A percentile compares a stretch with the other conserved stretches of the same genome.
These are phyloP conservation scores for Alternaria triticimaculans DNA, from an alignment of 2,329 filamentous ascomycete species.

Conservation along the genomic window DNA sequence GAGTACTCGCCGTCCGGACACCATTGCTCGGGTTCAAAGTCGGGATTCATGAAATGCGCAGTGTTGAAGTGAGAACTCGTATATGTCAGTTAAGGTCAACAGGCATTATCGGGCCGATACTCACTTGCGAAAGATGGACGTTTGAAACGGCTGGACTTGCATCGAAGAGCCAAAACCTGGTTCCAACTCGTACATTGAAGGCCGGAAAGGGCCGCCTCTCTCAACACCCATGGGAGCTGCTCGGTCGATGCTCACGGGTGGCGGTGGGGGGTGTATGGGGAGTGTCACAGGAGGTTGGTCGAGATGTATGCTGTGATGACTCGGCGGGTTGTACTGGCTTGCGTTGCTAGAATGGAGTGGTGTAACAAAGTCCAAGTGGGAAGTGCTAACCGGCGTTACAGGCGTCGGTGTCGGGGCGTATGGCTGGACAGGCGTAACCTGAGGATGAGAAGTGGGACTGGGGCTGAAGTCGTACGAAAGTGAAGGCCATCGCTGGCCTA, in stretches of 20 bases:
- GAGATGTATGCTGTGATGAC: constrained; percentile 40
- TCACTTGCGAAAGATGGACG: constrained; percentile 58
- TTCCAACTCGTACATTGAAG: constrained; percentile 55
- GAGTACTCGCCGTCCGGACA: constrained; percentile 56
- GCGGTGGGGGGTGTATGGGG: constrained; percentile 39
- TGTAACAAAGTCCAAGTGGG: constrained; percentile 44
- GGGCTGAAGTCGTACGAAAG: constrained; percentile 46
- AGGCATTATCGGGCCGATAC: constrained; percentile 16
- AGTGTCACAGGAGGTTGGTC: constrained; percentile 42
- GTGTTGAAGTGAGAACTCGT: constrained; percentile 59
- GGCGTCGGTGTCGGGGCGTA: constrained; percentile 40
- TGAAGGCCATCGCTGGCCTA: constrained; percentile 43
- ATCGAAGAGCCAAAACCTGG: constrained; percentile 48
- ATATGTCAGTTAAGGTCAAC: constrained; percentile 19
- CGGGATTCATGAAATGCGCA: constrained; percentile 59
- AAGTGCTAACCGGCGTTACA: constrained; percentile 34
- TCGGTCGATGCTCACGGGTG: constrained; percentile 40
- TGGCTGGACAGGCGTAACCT: constrained; percentile 41
- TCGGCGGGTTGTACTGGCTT: constrained; percentile 33
- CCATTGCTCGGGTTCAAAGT: constrained; percentile 62
- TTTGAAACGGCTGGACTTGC: constrained; percentile 54
- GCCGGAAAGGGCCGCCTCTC: constrained; percentile 53
- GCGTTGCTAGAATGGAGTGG: constrained; percentile 36
- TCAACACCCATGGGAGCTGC: constrained; percentile 36
- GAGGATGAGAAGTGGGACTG: constrained; percentile 39